Conservation (phyloP, 2,329 filamentous ascomycete genomes). For the Metarhizium humberi region DNA sequence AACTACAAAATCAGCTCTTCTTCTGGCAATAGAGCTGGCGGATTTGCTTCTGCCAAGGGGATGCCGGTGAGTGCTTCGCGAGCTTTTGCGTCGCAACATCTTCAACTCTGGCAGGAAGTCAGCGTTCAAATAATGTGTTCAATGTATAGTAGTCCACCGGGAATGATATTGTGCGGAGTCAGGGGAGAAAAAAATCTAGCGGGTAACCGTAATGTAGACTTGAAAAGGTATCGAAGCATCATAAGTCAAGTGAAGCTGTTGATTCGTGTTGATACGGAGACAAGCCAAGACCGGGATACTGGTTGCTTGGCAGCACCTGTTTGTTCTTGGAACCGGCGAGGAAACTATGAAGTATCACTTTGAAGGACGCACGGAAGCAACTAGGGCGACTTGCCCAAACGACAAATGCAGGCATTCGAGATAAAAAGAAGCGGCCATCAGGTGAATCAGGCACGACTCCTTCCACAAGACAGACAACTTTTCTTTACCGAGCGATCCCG, state of each 20-base stretch:
- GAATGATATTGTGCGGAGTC: background rate
- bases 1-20: conserved; percentile 32
- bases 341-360: background rate
- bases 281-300: background rate
- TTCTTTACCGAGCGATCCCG: no score
- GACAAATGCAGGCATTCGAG: no score
- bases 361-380: background rate
- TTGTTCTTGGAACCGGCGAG: background rate
- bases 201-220: background rate
- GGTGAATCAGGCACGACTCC: no score
- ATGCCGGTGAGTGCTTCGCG: conserved; percentile 29
- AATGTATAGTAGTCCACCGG: background rate
- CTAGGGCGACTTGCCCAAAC: background rate
- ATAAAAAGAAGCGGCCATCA: no score
- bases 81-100: conserved; percentile 43
- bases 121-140: background rate
- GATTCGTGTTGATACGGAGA: background rate
- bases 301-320: background rate
- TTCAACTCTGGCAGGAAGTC: conserved; percentile 3
- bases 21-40: conserved; percentile 31
- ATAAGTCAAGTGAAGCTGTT: background rate
- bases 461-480: no score
- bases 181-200: background rate
- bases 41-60: conserved; percentile 44
- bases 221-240: background rate